Evolutionary conservation across 345 rosid genomes (phyloP).

Genomic region (Toxicodendron radicans): DNA sequence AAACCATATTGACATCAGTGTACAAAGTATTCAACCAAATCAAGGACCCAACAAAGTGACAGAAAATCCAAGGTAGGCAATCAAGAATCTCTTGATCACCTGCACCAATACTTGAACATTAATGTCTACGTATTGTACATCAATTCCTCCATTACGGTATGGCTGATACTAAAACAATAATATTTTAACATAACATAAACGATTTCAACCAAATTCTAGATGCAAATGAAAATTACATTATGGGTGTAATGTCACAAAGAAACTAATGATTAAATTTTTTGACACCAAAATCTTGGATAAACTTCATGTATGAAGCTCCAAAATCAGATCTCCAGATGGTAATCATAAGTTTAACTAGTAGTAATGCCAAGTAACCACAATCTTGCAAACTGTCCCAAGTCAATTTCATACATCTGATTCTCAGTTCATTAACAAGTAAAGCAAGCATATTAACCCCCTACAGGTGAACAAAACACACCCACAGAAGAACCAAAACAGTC

Average conservation of each 20-base stretch:
- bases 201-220: neutral
- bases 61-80: neutral
- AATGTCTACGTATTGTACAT: neutral
- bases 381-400: slow-evolving; percentile 12
- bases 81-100: neutral
- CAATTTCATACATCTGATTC: neutral
- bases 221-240: neutral
- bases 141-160: neutral
- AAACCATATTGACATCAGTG: neutral
- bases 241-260: neutral
- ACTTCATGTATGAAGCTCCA: neutral
- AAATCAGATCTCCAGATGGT: neutral
- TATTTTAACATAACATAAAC: neutral
- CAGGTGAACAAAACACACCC: neutral
- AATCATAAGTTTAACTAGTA: neutral
- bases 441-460: neutral
- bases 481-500: neutral
- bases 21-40: neutral
- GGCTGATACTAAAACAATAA: neutral
- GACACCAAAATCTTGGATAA: neutral
- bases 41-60: neutral
- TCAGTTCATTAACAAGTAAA: neutral
- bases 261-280: neutral
- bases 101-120: neutral
- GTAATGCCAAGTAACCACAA: neutral